A percentile compares a stretch with the other conserved stretches of the same genome.
These are phyloP conservation scores for Cephalotrichum gorgonifer DNA, from an alignment of 2,329 filamentous ascomycete genomes.

Conservation along the genomic window DNA sequence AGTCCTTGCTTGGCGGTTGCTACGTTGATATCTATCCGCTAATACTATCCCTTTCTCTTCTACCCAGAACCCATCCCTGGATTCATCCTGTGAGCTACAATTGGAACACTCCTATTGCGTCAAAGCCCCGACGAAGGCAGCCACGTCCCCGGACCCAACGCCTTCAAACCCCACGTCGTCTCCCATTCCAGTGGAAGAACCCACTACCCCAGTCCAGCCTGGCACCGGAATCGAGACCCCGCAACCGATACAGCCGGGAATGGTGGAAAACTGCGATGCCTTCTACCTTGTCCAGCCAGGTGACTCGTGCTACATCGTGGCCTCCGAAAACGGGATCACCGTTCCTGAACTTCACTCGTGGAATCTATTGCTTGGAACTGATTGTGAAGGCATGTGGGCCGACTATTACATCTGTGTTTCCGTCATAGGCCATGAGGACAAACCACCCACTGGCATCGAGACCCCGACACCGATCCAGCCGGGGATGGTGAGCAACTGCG, in stretches of 20 bases:
- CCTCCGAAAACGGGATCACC: conserved; percentile 6
- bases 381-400: conserved; percentile 3
- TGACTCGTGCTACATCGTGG: conserved; percentile 9
- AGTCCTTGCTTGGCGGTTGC: too few species aligned
- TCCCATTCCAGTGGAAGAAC: background rate
- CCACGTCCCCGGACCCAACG: background rate
- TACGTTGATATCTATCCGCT: background rate
- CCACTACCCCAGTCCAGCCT: background rate
- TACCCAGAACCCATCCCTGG: background rate
- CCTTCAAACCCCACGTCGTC: background rate
- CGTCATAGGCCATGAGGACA: background rate
- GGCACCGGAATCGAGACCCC: conserved; percentile 8
- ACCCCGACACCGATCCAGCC: conserved; percentile 7
- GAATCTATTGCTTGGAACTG: conserved; percentile 7
- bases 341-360: conserved; percentile 7
- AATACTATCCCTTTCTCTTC: background rate
- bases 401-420: conserved; percentile 5
- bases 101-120: background rate
- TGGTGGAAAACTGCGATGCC: conserved; percentile 12
- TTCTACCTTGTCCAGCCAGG: conserved; percentile 10
- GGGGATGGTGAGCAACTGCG: conserved; percentile 9
- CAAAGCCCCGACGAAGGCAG: background rate
- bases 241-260: conserved; percentile 9
- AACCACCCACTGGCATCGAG: background rate
- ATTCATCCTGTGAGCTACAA: background rate